Evolutionary conservation across 805 yeast species (phyloP), one percentile per base, ranked within the genome.

Genomic region (Starmerella davenportii): DNA sequence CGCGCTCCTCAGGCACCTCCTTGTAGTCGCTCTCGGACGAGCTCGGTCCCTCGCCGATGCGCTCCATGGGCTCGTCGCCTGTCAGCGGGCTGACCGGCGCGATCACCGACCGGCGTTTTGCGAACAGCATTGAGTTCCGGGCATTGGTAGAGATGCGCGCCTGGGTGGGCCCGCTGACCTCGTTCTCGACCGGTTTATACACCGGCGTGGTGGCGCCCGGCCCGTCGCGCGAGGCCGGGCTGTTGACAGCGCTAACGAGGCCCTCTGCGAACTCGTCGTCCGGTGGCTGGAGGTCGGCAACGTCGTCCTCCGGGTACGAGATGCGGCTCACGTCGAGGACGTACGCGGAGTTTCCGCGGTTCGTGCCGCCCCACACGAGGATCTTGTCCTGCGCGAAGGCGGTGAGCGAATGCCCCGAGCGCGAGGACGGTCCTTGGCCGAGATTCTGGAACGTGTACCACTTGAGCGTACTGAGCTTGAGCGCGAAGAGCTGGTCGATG

Each of bases 361-460:
- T 38, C 41, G 69, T 61, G 42, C 98, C 96, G 33, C 98, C 98
- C 79, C 92, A 76, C 14, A 87, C 70, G 11, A 85, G 54, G 27
- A 87, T 52, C 57, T 76, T 79, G 51, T 80, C 72, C 43, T 70
- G 71, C 20, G 65, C 69, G 36, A 76, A 63, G 38, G 72, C 76
- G 1, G 95, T 74, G 59, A 87, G 62, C 5, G 93, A 73, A 58
- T 90, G 98, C 8, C 96, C 96, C 44, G 87, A 79, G 49, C 95
- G 71, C 13, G 90, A 73, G 34, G 85, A 79, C 1, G 95, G 93
- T 29, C 66, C 63, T 54, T 66, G 48, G 57, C 68, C 55, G 61
- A 57, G 31, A 62, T 61, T 49, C 62, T 64, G 74, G 49, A 79
- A 66, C 40, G 71, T 70, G 52, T 71, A 74, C 90, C 95, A 84